phyloP scores from a whole-genome alignment of 2,329 filamentous ascomycete species.

The Raffaelea arxii region DNA sequence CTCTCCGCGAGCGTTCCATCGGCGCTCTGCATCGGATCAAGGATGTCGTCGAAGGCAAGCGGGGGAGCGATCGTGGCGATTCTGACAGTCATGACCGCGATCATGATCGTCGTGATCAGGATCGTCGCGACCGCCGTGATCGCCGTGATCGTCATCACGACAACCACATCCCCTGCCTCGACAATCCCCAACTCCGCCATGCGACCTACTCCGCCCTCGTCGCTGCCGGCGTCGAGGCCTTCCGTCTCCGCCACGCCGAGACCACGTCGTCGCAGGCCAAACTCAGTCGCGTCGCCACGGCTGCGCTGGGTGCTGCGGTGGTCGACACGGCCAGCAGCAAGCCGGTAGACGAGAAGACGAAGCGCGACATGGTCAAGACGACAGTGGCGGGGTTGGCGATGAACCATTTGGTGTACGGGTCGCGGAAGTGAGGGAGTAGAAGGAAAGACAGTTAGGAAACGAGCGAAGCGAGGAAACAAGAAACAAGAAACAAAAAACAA shows the following conservation, averaged over 20 bases:
- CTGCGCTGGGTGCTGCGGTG: slow-evolving; percentile 12
- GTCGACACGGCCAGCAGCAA: slow-evolving; percentile 10
- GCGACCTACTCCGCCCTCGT: slow-evolving; percentile 10
- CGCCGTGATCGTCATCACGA: too few species aligned
- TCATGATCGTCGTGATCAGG: too few species aligned
- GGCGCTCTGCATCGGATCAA: too few species aligned
- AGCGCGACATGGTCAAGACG: slow-evolving; percentile 12
- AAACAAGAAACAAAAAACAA: too few species aligned
- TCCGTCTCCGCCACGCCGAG: slow-evolving; percentile 11
- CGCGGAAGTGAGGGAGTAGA: slow-evolving; percentile 7
- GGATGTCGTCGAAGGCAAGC: too few species aligned
- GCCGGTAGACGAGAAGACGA: slow-evolving; percentile 10
- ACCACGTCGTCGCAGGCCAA: slow-evolving; percentile 10
- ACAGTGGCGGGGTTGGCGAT: slow-evolving; percentile 14
- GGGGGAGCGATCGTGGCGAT: too few species aligned
- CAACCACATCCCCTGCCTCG: too few species aligned
- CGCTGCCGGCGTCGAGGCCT: slow-evolving; percentile 13
- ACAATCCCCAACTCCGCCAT: slow-evolving; percentile 8
- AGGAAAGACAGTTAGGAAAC: neutral
- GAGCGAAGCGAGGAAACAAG: too few species aligned
- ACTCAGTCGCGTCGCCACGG: slow-evolving; percentile 13
- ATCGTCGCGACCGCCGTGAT: too few species aligned
- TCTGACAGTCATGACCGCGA: too few species aligned
- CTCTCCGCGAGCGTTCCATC: too few species aligned
- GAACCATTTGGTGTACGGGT: slow-evolving; percentile 15